Base-by-base conservation (phyloP, 2,329 filamentous ascomycete species). In the Myrmaecium sp. region DNA sequence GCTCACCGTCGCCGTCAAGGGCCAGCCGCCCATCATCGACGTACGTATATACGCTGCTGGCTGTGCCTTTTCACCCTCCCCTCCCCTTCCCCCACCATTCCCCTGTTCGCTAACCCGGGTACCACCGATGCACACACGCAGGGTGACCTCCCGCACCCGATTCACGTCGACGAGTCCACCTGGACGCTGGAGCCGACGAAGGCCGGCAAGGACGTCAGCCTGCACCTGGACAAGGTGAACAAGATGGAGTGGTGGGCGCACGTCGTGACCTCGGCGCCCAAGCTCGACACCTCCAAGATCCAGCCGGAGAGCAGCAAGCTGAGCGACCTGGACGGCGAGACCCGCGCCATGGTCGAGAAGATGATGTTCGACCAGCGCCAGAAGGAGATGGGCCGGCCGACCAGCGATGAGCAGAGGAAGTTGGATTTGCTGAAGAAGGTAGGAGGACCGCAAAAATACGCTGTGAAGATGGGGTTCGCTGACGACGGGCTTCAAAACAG, bases 321-420 rank as follows among this genome's bases (percentile, higher is more conserved):
- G 44, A 74, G 78, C 30, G 89, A 98, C 52, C 62, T 98, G 39
- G 86, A 95, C 47, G 89, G 89, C 33, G 79, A 92, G 64, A 98
- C 89, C 28, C 69, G 89, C 36, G 69, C 74, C 32, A 95, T 98
- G 86, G 89, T 98, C 23, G 89, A 98, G 71, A 98, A 98, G 70
- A 98, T 98, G 89, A 98, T 98, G 89, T 98, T 69, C 45, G 89
- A 98, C 60, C 89, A 98, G 64, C 66, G 79, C 39, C 84, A 95
- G 61, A 98, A 98, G 70, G 84, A 95, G 61, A 62, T 68, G 54
- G 89, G 89, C 4, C 66, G 77, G 53, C 81, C 83, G 24, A 83
- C 76, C 8, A 92, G 81, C 38, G 89, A 95, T 39, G 89, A 98
- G 61, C 74, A 92, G 66, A 81, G 84, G 64, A 95, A 95, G 68